phyloP scores from a whole-genome alignment of 2,329 filamentous ascomycete genomes.

The Penicillium nordicum region DNA sequence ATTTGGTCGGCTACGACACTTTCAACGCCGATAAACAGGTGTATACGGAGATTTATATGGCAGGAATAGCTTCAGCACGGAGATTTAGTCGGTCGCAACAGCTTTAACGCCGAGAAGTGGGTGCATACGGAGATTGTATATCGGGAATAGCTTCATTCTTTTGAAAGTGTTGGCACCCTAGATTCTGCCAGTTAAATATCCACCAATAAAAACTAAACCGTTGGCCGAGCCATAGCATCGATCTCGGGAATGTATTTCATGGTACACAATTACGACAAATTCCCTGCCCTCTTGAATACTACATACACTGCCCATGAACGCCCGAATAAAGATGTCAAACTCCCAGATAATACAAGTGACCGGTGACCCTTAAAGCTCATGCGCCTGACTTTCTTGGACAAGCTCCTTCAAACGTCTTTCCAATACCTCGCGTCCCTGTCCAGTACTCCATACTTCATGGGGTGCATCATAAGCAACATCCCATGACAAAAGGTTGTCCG shows the following conservation, averaged over 20 bases:
- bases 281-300: neutral
- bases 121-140: too few relatives aligned
- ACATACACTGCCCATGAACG: neutral
- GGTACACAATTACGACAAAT: neutral
- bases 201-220: too few relatives aligned
- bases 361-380: neutral
- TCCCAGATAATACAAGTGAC: neutral
- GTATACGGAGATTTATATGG: too few relatives aligned
- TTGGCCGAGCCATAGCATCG: neutral
- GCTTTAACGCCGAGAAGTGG: too few relatives aligned
- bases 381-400: slow-evolving; percentile 41
- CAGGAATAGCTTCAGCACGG: too few relatives aligned
- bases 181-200: too few relatives aligned
- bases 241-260: neutral
- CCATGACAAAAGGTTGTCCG: slow-evolving; percentile 75
- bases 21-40: too few relatives aligned
- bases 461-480: slow-evolving; percentile 81
- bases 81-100: too few relatives aligned
- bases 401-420: slow-evolving; percentile 75
- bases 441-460: slow-evolving; percentile 78
- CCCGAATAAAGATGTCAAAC: neutral
- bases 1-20: too few relatives aligned
- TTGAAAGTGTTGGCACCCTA: too few relatives aligned
- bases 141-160: too few relatives aligned
- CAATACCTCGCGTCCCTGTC: slow-evolving; percentile 68